Conservation (phyloP, 1,284 basidiomycete genomes). For the Pisolithus thermaeus region DNA sequence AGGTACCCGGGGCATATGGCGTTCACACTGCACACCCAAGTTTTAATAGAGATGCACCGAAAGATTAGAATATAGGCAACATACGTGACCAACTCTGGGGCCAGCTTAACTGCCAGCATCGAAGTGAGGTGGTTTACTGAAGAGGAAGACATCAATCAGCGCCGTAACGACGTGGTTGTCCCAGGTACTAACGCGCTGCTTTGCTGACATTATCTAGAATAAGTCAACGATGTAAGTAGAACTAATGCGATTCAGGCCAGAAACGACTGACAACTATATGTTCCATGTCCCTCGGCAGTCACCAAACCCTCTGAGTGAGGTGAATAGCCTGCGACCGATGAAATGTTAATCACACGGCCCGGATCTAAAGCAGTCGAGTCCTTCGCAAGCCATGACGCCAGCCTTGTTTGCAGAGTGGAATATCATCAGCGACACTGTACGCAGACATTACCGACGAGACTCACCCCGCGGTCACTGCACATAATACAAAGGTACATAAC, state of each 20-base stretch:
- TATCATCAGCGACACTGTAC: background rate
- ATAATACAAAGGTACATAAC: background rate
- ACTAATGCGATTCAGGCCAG: background rate
- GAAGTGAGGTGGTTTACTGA: constrained; percentile 78
- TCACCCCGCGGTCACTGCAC: constrained; percentile 62
- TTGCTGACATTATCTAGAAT: constrained; percentile 70
- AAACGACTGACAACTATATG: constrained; percentile 68
- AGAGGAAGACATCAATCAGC: background rate
- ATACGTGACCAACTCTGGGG: constrained; percentile 57
- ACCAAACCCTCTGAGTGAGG: constrained; percentile 49
- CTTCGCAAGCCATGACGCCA: constrained; percentile 57
- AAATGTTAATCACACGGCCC: constrained; percentile 76
- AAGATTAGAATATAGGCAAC: constrained; percentile 18
- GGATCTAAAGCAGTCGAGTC: constrained; percentile 64
- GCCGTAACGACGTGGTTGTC: background rate
- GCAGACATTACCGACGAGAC: constrained; percentile 4
- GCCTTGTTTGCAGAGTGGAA: constrained; percentile 1
- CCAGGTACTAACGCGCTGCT: constrained; percentile 46
- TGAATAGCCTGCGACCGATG: constrained; percentile 64
- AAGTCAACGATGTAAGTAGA: background rate
- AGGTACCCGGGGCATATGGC: constrained; percentile 73
- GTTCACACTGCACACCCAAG: constrained; percentile 57
- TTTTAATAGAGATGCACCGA: background rate
- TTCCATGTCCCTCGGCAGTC: constrained; percentile 56
- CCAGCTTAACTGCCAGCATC: constrained; percentile 66